Evolutionary conservation across 345 rosid species (phyloP).

Genomic region (Pistacia integerrima): DNA sequence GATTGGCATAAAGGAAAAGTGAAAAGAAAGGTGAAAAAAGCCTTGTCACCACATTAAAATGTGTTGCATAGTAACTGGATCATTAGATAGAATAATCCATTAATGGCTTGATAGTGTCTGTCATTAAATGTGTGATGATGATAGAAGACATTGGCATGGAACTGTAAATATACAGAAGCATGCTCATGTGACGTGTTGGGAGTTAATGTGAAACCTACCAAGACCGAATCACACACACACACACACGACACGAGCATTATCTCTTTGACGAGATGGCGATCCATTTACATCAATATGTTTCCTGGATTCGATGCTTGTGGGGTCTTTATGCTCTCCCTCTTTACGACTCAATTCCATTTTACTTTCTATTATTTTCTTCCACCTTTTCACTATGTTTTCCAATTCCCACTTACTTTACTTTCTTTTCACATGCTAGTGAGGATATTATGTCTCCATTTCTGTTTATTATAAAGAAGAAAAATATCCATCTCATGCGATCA

Average conservation of each 20-base stretch:
- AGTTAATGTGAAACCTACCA: neutral
- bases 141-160: neutral
- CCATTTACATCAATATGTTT: constrained; percentile 13
- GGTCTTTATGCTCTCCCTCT: constrained; percentile 8
- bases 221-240: neutral
- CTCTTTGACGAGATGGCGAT: neutral
- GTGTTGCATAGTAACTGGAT: no score
- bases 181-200: constrained; percentile 1
- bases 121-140: neutral
- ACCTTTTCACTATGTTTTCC: neutral
- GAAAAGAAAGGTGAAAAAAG: no score
- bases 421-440: neutral
- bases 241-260: neutral
- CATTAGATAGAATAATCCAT: no score
- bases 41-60: no score
- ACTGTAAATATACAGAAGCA: neutral
- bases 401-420: neutral
- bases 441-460: neutral
- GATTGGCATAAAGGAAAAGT: no score
- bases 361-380: neutral
- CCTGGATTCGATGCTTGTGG: constrained; percentile 12
- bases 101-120: no score
- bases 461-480: neutral
- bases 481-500: neutral
- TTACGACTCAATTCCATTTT: neutral